Evolutionary conservation across 169 alveolate species (phyloP).

Genomic region (Plasmodium falciparum): DNA sequence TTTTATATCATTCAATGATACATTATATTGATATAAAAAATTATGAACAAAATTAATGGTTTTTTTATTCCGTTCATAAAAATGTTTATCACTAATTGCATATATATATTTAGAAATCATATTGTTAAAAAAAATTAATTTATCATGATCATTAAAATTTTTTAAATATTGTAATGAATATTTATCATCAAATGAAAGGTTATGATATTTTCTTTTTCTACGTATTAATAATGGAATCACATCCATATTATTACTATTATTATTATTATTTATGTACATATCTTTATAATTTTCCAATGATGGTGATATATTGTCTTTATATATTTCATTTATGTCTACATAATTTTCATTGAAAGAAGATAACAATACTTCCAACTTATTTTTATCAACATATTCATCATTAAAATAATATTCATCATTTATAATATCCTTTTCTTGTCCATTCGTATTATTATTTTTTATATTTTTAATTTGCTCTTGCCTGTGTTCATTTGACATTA

Average conservation of each 20-base stretch:
- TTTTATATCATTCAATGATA: not conserved
- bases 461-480: not conserved
- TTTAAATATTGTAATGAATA: slow-evolving; percentile 8
- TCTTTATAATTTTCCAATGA: not conserved
- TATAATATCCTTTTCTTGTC: not conserved
- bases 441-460: not conserved
- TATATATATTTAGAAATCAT: slow-evolving; percentile 11
- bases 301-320: too few species aligned
- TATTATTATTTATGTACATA: not conserved
- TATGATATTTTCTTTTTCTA: not conserved
- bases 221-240: not conserved
- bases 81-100: slow-evolving; percentile 16
- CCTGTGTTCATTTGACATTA: too few species aligned
- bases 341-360: too few species aligned
- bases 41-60: slow-evolving; percentile 43
- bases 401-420: not conserved
- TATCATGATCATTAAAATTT: slow-evolving; percentile 56
- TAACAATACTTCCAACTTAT: not conserved
- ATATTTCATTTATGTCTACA: too few species aligned
- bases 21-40: slow-evolving; percentile 26
- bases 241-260: not conserved
- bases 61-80: slow-evolving; percentile 23
- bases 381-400: not conserved
- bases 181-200: not conserved
- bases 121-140: slow-evolving; percentile 47